Evolutionary conservation across 129 eudicot genomes (phyloP).

Genomic region (Tagetes erecta): DNA sequence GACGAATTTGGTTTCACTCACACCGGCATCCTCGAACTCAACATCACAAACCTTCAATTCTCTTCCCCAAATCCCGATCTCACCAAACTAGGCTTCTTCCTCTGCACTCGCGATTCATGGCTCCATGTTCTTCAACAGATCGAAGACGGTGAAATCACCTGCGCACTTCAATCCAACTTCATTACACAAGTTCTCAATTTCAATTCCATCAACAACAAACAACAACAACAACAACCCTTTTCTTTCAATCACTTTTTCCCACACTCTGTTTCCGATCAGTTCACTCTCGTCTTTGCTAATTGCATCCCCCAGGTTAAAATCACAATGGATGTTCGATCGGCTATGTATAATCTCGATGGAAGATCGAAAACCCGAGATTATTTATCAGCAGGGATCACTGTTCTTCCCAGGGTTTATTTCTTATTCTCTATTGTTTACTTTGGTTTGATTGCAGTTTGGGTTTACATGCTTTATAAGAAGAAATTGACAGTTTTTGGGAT

Average conservation of each 20-base stretch:
- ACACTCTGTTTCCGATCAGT: slow-evolving; percentile 58
- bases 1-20: slow-evolving; percentile 90
- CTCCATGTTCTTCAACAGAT: slow-evolving; percentile 62
- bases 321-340: slow-evolving; percentile 68
- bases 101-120: slow-evolving; percentile 70
- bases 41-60: slow-evolving; percentile 50
- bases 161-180: slow-evolving; percentile 58
- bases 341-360: slow-evolving; percentile 71
- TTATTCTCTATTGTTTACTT: slow-evolving; percentile 48
- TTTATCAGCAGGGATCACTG: slow-evolving; percentile 68
- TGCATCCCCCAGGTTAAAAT: slow-evolving; percentile 49
- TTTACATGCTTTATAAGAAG: slow-evolving; percentile 54
- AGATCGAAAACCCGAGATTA: slow-evolving; percentile 49
- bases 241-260: slow-evolving; percentile 16
- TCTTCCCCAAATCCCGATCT: slow-evolving; percentile 37
- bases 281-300: slow-evolving; percentile 66
- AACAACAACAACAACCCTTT: neutral
- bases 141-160: slow-evolving; percentile 47
- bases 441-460: slow-evolving; percentile 44
- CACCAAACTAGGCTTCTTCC: slow-evolving; percentile 69
- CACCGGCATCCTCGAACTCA: slow-evolving; percentile 64
- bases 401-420: slow-evolving; percentile 65
- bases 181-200: slow-evolving; percentile 45
- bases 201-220: slow-evolving; percentile 20
- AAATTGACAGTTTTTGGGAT: slow-evolving; percentile 51